These are phyloP conservation scores for Chaetoceros muelleri DNA, from an alignment of 108 stramenopile species.

Conservation along the genomic window DNA sequence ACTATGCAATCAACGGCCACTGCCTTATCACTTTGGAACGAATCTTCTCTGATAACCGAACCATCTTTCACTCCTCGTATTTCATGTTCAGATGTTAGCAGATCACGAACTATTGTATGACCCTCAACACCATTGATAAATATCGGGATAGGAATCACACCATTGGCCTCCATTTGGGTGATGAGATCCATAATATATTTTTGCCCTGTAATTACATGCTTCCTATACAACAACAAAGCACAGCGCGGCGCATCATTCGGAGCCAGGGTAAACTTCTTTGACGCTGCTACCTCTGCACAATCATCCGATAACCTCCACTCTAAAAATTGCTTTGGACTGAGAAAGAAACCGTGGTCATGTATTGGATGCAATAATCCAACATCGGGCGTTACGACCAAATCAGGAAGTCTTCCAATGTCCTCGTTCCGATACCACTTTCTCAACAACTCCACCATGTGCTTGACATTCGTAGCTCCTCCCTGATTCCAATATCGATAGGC, in stretches of 20 bases:
- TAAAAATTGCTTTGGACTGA: constrained; percentile 32
- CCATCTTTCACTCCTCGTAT: constrained; percentile 23
- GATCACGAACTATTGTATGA: constrained; percentile 82
- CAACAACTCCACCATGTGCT: constrained; percentile 43
- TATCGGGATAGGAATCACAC: constrained; percentile 71
- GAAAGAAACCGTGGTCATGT: constrained; percentile 12
- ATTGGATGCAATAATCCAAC: constrained; percentile 71
- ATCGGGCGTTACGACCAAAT: constrained; percentile 58
- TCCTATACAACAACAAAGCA: constrained; percentile 71
- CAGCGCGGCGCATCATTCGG: constrained; percentile 40
- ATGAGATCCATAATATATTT: constrained; percentile 66
- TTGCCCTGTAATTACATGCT: constrained; percentile 80
- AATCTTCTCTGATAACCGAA: constrained; percentile 19
- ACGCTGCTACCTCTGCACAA: constrained; percentile 15
- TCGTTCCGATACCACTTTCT: constrained; percentile 8
- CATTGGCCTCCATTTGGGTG: constrained; percentile 44
- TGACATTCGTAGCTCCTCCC: constrained; percentile 50
- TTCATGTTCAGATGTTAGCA: constrained; percentile 57
- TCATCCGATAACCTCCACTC: constrained; percentile 50
- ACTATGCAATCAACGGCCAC: constrained; percentile 66
- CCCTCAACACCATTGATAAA: constrained; percentile 89
- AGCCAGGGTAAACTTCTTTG: constrained; percentile 28
- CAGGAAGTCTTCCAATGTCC: constrained; percentile 29
- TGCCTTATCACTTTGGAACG: constrained; percentile 33
- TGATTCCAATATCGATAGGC: constrained; percentile 84